Percentiles rank a stretch among this genome's conserved stretches.
These are phyloP conservation scores for Boechera stricta DNA, from an alignment of 345 rosid species.

Conservation along the genomic window DNA sequence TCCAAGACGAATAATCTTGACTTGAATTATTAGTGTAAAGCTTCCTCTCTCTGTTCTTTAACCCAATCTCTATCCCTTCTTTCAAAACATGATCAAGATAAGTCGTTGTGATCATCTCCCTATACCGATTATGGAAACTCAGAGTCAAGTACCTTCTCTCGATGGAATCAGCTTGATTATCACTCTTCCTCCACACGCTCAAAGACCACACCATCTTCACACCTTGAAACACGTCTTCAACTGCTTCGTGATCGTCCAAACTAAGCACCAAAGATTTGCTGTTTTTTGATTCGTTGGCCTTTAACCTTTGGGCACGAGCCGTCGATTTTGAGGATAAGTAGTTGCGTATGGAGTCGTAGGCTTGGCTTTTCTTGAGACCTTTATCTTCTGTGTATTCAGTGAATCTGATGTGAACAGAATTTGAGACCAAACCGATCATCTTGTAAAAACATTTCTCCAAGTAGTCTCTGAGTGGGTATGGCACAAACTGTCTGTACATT, in stretches of 20 bases:
- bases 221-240: conserved; percentile 22
- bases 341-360: conserved; percentile 32
- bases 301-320: neutral
- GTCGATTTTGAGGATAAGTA: conserved; percentile 23
- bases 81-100: conserved; percentile 14
- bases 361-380: conserved; percentile 48
- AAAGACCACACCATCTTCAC: conserved; percentile 21
- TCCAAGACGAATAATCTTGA: neutral
- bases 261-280: conserved; percentile 33
- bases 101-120: neutral
- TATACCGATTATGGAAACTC: neutral
- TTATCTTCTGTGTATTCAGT: conserved; percentile 51
- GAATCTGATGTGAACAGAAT: conserved; percentile 54
- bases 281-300: conserved; percentile 24
- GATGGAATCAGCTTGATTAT: conserved; percentile 20
- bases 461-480: conserved; percentile 44
- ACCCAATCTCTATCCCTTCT: conserved; percentile 2
- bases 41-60: conserved; percentile 1
- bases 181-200: neutral
- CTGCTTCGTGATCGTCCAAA: conserved; percentile 22
- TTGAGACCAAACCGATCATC: conserved; percentile 41
- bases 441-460: conserved; percentile 44
- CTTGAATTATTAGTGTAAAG: neutral
- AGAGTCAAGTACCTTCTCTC: neutral
- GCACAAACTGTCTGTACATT: conserved; percentile 49